Evolutionary conservation across 306 rosid genomes (phyloP).

Genomic region (Cicer judaicum): DNA sequence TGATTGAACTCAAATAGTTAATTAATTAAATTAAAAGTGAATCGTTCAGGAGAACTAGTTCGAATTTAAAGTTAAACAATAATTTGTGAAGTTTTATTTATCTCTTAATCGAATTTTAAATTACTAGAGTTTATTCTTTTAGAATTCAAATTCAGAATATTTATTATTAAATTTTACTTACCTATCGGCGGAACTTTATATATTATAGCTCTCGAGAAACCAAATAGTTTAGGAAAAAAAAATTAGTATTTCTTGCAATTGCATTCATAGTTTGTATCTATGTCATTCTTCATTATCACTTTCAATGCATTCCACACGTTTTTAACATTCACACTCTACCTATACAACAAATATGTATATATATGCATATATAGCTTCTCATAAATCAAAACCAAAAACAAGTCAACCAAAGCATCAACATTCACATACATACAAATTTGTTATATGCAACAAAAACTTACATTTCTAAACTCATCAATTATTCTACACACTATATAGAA

Average conservation of each 20-base stretch:
- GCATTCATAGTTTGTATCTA: slow-evolving; percentile 43
- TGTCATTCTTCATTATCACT: slow-evolving; percentile 45
- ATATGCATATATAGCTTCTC: slow-evolving; percentile 7
- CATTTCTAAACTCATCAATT: neutral
- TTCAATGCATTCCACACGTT: slow-evolving; percentile 43
- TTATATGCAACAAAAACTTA: neutral
- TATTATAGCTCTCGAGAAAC: no score
- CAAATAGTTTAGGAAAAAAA: no score
- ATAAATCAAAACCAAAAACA: slow-evolving; percentile 11
- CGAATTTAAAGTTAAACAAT: no score
- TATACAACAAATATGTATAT: slow-evolving; percentile 12
- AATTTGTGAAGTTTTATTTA: no score
- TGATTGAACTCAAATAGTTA: no score
- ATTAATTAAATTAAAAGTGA: no score
- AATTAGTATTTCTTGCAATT: slow-evolving; percentile 41
- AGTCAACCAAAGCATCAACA: neutral
- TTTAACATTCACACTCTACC: slow-evolving; percentile 39
- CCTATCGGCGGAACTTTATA: no score
- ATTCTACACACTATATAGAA: neutral
- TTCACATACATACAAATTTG: neutral
- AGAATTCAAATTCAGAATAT: no score
- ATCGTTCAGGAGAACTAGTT: fast-evolving
- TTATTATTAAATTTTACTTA: no score
- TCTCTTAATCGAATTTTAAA: no score
- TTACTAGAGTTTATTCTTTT: no score